Evolutionary conservation across 139 green algal genomes (phyloP).

Genomic region (Chlamydomonas sp.): DNA sequence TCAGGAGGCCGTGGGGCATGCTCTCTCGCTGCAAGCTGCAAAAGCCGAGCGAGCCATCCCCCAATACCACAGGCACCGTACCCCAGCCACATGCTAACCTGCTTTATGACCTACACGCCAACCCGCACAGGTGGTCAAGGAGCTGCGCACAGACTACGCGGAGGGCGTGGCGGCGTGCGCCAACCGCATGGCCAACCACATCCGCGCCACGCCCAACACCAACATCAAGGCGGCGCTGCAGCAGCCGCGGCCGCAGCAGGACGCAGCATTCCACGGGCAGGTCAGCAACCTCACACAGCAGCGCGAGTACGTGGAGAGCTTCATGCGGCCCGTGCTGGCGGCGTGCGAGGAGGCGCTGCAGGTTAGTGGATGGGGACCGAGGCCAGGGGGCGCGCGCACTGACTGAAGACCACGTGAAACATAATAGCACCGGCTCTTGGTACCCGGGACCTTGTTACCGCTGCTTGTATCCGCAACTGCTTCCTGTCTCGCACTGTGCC

Average conservation of each 20-base stretch:
- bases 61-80: too few species aligned
- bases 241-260: slow-evolving; percentile 26
- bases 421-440: too few species aligned
- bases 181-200: slow-evolving; percentile 49
- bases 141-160: slow-evolving; percentile 68
- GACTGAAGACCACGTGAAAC: too few species aligned
- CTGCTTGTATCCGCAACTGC: too few species aligned
- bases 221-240: slow-evolving; percentile 44
- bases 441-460: too few species aligned
- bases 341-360: slow-evolving; percentile 37
- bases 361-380: background rate
- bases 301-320: slow-evolving; percentile 29
- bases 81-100: too few species aligned
- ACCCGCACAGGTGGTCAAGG: slow-evolving; percentile 56
- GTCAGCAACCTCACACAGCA: slow-evolving; percentile 34
- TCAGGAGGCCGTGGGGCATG: too few species aligned
- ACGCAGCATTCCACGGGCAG: background rate
- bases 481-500: too few species aligned
- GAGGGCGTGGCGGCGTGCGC: slow-evolving; percentile 45
- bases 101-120: too few species aligned
- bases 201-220: slow-evolving; percentile 36
- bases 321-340: slow-evolving; percentile 41
- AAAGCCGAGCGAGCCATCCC: too few species aligned
- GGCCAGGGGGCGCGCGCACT: background rate
- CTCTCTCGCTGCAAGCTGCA: too few species aligned